Percentiles rank a stretch among this genome's conserved stretches.
Conservation (phyloP, 805 yeast species). For the Zygoascus tannicola region DNA sequence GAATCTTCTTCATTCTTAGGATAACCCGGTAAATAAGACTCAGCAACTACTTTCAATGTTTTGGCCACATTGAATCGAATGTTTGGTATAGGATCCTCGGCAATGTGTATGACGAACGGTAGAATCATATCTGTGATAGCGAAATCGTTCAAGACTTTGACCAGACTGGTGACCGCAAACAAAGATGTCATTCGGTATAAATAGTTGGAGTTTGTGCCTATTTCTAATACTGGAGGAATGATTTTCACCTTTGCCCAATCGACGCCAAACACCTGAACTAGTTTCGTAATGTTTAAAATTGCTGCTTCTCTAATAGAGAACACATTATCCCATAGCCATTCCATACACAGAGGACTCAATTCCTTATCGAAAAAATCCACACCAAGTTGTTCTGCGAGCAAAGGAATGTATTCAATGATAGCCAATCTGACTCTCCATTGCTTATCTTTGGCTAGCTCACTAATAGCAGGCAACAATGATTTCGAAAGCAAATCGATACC, state of each 20-base stretch:
- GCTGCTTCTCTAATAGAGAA: slow-evolving; percentile 96
- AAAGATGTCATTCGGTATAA: slow-evolving; percentile 87
- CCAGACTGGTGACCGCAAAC: slow-evolving; percentile 74
- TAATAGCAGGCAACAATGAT: slow-evolving; percentile 86
- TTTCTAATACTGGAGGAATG: slow-evolving; percentile 59
- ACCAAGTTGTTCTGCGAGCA: slow-evolving; percentile 89
- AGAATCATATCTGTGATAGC: slow-evolving; percentile 56
- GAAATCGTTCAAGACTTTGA: slow-evolving; percentile 55
- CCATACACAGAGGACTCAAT: slow-evolving; percentile 79
- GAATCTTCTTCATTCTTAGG: slow-evolving; percentile 9
- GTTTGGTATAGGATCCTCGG: slow-evolving; percentile 82
- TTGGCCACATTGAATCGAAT: slow-evolving; percentile 93
- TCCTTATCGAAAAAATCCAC: slow-evolving; percentile 88
- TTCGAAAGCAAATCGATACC: slow-evolving; percentile 85
- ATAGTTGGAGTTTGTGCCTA: slow-evolving; percentile 55
- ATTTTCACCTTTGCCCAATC: slow-evolving; percentile 87
- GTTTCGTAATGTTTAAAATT: slow-evolving; percentile 65
- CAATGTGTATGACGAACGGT: slow-evolving; percentile 68
- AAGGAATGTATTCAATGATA: slow-evolving; percentile 91
- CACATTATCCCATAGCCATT: slow-evolving; percentile 99
- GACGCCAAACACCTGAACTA: slow-evolving; percentile 82
- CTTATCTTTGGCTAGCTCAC: slow-evolving; percentile 90
- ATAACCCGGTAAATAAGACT: slow-evolving; percentile 32
- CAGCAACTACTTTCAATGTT: slow-evolving; percentile 54
- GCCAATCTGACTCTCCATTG: slow-evolving; percentile 98